Evolutionary conservation across 1,284 basidiomycete species (phyloP).

Genomic region (Irpex sp.): DNA sequence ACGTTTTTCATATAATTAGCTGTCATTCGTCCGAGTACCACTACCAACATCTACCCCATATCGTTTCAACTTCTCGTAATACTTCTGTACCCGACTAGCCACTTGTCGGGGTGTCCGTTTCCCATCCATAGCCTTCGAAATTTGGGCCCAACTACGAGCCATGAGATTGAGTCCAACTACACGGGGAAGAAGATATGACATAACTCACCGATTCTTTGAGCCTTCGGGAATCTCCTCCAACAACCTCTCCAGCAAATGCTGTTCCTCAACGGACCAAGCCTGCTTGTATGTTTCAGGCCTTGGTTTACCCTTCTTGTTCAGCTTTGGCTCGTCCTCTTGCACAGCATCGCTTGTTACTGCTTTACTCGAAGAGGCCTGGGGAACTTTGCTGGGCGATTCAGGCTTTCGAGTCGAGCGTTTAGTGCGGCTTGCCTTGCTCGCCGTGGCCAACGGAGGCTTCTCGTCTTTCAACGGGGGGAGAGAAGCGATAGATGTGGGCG

Average conservation of each 20-base stretch:
- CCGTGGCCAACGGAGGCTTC: not conserved
- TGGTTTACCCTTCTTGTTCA: slow-evolving; percentile 36
- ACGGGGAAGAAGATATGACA: slow-evolving; percentile 7
- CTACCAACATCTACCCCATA: slow-evolving; percentile 60
- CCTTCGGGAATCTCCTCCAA: slow-evolving; percentile 80
- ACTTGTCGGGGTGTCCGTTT: slow-evolving; percentile 81
- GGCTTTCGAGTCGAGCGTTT: slow-evolving; percentile 12
- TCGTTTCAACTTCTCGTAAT: slow-evolving; percentile 83
- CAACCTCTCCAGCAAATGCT: slow-evolving; percentile 76
- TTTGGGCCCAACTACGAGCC: slow-evolving; percentile 74
- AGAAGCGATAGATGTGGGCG: slow-evolving; percentile 6
- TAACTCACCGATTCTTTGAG: slow-evolving; percentile 74
- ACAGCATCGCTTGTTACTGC: not conserved
- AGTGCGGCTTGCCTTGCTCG: not conserved
- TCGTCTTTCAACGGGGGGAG: not conserved
- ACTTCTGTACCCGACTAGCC: slow-evolving; percentile 88
- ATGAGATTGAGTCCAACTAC: not conserved
- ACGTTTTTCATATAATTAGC: not conserved
- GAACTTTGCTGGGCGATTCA: not conserved
- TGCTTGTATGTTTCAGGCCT: slow-evolving; percentile 81
- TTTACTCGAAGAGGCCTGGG: slow-evolving; percentile 4
- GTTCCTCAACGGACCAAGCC: slow-evolving; percentile 79
- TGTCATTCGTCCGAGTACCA: slow-evolving; percentile 17
- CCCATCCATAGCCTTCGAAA: slow-evolving; percentile 83
- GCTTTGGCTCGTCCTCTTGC: slow-evolving; percentile 19